Evolutionary conservation across 2,329 filamentous ascomycete species (phyloP).

Genomic region (Pseudogymnoascus sp.): DNA sequence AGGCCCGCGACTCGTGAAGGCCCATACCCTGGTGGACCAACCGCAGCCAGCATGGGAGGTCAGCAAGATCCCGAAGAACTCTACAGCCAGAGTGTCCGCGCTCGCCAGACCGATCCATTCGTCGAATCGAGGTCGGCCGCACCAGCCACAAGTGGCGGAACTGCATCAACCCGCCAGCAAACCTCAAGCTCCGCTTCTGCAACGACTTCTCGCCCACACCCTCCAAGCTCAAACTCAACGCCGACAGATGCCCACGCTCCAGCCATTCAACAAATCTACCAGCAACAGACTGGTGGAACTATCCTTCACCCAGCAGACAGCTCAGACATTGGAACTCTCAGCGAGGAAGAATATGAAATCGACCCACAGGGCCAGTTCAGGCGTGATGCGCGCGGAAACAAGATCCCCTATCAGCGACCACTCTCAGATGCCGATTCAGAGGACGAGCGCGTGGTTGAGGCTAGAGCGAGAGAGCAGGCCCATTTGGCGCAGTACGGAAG

Average conservation of each 20-base stretch:
- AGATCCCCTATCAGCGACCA: slow-evolving; percentile 41
- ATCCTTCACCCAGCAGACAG: slow-evolving; percentile 26
- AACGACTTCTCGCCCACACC: slow-evolving; percentile 11
- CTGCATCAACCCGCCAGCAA: slow-evolving; percentile 25
- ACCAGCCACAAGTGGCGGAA: slow-evolving; percentile 20
- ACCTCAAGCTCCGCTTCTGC: slow-evolving; percentile 20
- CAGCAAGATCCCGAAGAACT: slow-evolving; percentile 18
- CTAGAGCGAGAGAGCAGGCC: slow-evolving; percentile 22
- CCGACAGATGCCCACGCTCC: slow-evolving; percentile 36
- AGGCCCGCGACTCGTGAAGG: slow-evolving; percentile 40
- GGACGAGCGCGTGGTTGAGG: slow-evolving; percentile 45
- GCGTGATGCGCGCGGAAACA: slow-evolving; percentile 53
- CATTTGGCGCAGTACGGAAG: slow-evolving; percentile 22
- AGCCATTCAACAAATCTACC: slow-evolving; percentile 39
- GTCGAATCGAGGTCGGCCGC: slow-evolving; percentile 35
- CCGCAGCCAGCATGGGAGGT: slow-evolving; percentile 9
- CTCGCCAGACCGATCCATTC: slow-evolving; percentile 50
- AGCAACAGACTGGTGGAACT: slow-evolving; percentile 34
- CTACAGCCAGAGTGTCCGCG: slow-evolving; percentile 24
- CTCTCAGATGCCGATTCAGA: slow-evolving; percentile 48
- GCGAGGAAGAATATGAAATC: slow-evolving; percentile 65
- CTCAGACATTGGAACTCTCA: slow-evolving; percentile 53
- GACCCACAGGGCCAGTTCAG: slow-evolving; percentile 55
- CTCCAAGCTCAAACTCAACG: slow-evolving; percentile 22
- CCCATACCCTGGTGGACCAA: slow-evolving; percentile 32